Percentiles rank a stretch among this genome's conserved stretches.
Evolutionary conservation across 1,139 yeast species (phyloP).

Genomic region (Diutina scorzettiae): DNA sequence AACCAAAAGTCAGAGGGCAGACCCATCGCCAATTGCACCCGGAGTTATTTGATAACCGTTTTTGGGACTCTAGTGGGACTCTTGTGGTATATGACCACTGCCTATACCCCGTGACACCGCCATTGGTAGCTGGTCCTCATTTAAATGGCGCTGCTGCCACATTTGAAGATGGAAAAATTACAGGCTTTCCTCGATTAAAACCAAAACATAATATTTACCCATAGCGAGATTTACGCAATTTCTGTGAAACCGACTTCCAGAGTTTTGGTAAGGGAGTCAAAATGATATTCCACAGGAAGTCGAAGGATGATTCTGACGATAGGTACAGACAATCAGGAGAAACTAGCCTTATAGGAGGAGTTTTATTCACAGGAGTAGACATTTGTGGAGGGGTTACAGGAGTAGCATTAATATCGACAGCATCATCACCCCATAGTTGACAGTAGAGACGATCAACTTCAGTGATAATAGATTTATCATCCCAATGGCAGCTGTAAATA

Average conservation of each 20-base stretch:
- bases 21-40: no score
- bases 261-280: neutral
- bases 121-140: neutral
- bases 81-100: neutral
- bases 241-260: neutral
- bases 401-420: neutral
- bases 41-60: conserved; percentile 1
- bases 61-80: neutral
- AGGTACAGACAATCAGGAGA: neutral
- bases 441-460: neutral
- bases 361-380: neutral
- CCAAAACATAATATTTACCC: neutral
- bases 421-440: neutral
- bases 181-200: neutral
- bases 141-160: neutral
- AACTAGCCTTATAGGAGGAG: neutral
- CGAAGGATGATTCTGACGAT: neutral
- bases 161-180: neutral
- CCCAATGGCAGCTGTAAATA: neutral
- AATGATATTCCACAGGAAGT: neutral
- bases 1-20: neutral
- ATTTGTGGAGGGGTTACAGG: neutral
- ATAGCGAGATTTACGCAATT: neutral
- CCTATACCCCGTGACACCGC: neutral
- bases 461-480: neutral